Evolutionary conservation across 192 early-diverging fungal genomes (phyloP).

Genomic region (Linnemannia zychae): DNA sequence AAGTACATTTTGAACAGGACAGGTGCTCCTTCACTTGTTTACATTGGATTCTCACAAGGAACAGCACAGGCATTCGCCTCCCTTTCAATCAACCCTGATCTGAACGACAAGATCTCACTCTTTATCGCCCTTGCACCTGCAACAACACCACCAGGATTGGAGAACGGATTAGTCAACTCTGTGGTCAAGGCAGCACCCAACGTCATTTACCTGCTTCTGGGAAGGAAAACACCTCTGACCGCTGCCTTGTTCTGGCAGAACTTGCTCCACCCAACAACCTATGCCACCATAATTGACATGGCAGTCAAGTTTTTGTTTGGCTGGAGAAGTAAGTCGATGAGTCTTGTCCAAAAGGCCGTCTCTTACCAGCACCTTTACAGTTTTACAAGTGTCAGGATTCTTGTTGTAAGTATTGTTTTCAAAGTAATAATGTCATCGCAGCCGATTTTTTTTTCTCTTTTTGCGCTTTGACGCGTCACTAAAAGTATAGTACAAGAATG

Average conservation of each 20-base stretch:
- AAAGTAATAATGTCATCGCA: background rate
- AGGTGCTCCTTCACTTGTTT: conserved; percentile 83
- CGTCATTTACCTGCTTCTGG: conserved; percentile 90
- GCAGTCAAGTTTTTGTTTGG: conserved; percentile 85
- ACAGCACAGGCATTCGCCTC: conserved; percentile 91
- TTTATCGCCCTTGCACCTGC: conserved; percentile 95
- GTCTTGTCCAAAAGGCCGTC: conserved; percentile 78
- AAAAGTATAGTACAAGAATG: background rate
- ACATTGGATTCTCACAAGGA: conserved; percentile 98
- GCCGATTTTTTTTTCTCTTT: background rate
- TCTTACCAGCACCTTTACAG: conserved; percentile 91
- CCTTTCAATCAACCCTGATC: conserved; percentile 79
- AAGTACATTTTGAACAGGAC: conserved; percentile 90
- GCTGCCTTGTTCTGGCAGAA: conserved; percentile 89
- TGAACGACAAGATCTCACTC: conserved; percentile 89
- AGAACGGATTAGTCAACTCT: conserved; percentile 85
- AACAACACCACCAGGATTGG: conserved; percentile 85
- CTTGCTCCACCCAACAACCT: conserved; percentile 80
- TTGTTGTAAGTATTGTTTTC: conserved; percentile 70
- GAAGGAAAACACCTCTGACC: conserved; percentile 84
- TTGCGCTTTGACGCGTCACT: background rate
- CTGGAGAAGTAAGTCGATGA: conserved; percentile 81
- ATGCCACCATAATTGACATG: conserved; percentile 79
- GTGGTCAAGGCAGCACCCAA: conserved; percentile 88
- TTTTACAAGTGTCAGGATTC: conserved; percentile 88